phyloP scores from a whole-genome alignment of 78 protist species.

The Protostelium mycophagum region DNA sequence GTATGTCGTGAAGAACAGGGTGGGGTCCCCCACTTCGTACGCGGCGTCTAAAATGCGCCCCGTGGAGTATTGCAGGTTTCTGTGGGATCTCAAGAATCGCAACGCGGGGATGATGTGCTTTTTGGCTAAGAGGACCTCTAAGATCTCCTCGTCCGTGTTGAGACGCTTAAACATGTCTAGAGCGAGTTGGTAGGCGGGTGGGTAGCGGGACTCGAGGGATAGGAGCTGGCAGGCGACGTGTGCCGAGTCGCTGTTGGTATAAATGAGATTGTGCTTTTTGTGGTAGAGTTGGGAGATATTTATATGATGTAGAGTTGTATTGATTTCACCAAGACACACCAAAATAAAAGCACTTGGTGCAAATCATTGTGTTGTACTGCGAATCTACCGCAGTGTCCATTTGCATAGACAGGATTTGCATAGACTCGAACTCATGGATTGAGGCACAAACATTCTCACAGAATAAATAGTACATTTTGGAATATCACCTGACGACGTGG shows the following conservation, averaged over 20 bases:
- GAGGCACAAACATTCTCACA: too few relatives aligned
- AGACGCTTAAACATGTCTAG: constrained; percentile 39
- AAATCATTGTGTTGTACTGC: too few relatives aligned
- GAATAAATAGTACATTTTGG: too few relatives aligned
- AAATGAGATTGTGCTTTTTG: not conserved
- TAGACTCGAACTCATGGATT: too few relatives aligned
- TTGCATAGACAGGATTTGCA: too few relatives aligned
- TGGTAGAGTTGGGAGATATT: not conserved
- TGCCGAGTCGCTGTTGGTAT: not conserved
- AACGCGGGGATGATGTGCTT: constrained; percentile 1
- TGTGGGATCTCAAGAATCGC: not conserved
- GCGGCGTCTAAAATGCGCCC: constrained; percentile 5
- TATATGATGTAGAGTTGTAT: too few relatives aligned
- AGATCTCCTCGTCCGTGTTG: not conserved
- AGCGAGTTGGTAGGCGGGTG: constrained; percentile 37
- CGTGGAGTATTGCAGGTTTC: not conserved
- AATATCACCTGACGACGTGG: constrained; percentile 20
- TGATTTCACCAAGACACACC: too few relatives aligned
- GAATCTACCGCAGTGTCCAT: too few relatives aligned
- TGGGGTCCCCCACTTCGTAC: not conserved
- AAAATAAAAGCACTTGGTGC: too few relatives aligned
- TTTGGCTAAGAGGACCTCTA: not conserved
- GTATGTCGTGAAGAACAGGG: not conserved
- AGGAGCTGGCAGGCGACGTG: constrained; percentile 30
- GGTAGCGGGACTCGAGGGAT: constrained; percentile 3